Base-by-base conservation (phyloP, 768 basidiomycete genomes). In the Inosperma sp. region DNA sequence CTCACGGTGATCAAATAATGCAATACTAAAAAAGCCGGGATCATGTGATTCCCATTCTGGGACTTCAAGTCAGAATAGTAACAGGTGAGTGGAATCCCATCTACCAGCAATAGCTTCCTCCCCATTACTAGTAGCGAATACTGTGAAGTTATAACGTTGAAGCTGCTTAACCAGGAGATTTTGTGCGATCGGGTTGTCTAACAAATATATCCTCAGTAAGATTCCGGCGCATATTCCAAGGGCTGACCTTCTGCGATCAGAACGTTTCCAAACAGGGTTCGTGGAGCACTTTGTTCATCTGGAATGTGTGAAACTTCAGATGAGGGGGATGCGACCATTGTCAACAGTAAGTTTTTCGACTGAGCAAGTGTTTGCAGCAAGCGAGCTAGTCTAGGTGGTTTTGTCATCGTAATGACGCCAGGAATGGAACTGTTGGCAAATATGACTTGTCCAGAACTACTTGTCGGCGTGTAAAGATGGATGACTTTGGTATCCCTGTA, bases 1-100 rank as follows among this genome's bases (percentile, higher is more conserved):
- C 80, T 62, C 57, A 86, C 84, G 86, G 62, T 88, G 85, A 57
- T 88, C 86, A 56, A 88, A 86, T 21, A 88, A 59, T 5, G 85
- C 85, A 2, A 82, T 76, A 52, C 77, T 80, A 64, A 85, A 88
- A 63, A 78, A 81, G 0, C 84, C 84, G 34, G 84, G 81, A 40
- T 76, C 77, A 43, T 81, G 82, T 22, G 75, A 65, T 63, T 85
- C 80, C 84, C 84, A 88, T 66, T 82, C 86, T 81, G 51, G 25
- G 36, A 33, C 40, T 16, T 50, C 43, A 36, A 29, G 36, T 52
- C 33, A 49, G 31, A 29, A 29, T 16, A 26, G 21, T 56, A 26
- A 2, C 5, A 12, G 17, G 30, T 37, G 12, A 34, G 49, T 12
- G 14, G 14, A 39, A 21, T 10, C 47, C 37, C 5, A 51, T 66